A percentile compares a stretch with the other conserved stretches of the same genome.
phyloP scores from a whole-genome alignment of 495 filamentous ascomycete genomes.

The Penicillium lividum region DNA sequence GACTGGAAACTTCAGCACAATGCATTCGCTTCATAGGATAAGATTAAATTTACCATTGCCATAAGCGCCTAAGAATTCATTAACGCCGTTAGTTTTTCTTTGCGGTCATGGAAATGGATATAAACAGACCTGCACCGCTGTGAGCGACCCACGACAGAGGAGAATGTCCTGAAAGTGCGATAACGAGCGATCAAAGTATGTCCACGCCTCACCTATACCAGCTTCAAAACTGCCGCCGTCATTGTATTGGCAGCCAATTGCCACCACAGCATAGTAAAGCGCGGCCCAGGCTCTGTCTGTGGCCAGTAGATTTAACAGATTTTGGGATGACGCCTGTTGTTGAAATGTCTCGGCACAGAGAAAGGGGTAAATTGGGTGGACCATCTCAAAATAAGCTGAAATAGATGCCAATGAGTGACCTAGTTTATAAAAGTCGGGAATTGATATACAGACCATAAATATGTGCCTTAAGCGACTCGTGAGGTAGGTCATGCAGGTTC shows the following conservation, averaged over 20 bases:
- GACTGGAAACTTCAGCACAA: conserved; percentile 4
- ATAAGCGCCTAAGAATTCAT: conserved; percentile 13
- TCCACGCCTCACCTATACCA: conserved; percentile 19
- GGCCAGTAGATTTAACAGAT: conserved; percentile 3
- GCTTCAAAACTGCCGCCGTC: conserved; percentile 23
- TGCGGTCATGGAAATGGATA: background rate
- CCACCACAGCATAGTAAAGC: conserved; percentile 21
- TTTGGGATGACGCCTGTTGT: background rate
- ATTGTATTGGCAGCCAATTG: conserved; percentile 25
- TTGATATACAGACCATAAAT: background rate
- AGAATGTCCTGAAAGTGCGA: conserved; percentile 14
- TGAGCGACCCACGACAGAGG: conserved; percentile 15
- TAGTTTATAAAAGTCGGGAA: too few species aligned
- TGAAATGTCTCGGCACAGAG: conserved; percentile 11
- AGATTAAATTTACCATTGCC: conserved; percentile 13
- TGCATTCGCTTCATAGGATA: too few species aligned
- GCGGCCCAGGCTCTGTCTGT: conserved; percentile 16
- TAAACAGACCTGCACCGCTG: conserved; percentile 16
- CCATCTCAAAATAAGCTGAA: conserved; percentile 19
- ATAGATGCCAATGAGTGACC: too few species aligned
- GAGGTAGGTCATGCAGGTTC: too few species aligned
- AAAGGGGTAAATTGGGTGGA: conserved; percentile 24
- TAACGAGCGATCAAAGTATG: conserved; percentile 17
- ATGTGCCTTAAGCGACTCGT: background rate
- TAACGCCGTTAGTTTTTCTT: too few species aligned